Evolutionary conservation across 1,139 yeast species (phyloP).

Genomic region (Wickerhamiella infanticola): DNA sequence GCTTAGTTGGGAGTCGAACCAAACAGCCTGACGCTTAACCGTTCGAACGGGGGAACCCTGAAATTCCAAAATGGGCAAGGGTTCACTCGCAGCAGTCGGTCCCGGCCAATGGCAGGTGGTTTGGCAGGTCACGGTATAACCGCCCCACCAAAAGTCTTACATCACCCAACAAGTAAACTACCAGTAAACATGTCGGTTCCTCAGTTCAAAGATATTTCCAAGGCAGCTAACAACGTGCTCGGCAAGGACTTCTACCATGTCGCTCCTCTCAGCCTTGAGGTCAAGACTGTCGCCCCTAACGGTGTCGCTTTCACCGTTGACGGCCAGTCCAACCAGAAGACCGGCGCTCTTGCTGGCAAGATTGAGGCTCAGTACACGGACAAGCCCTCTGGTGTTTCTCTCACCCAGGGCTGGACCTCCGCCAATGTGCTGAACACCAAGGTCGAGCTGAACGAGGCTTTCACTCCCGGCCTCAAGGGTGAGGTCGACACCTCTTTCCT

Average conservation of each 20-base stretch:
- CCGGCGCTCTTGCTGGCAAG: slow-evolving; percentile 73
- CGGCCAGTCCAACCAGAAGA: slow-evolving; percentile 72
- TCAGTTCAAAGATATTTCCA: slow-evolving; percentile 21
- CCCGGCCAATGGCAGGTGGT: no score
- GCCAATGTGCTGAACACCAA: slow-evolving; percentile 86
- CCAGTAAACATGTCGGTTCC: slow-evolving; percentile 22
- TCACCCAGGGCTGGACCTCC: slow-evolving; percentile 97
- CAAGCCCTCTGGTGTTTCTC: slow-evolving; percentile 81
- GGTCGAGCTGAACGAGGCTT: slow-evolving; percentile 80
- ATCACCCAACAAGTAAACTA: no score
- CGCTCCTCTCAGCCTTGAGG: slow-evolving; percentile 74
- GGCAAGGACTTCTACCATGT: slow-evolving; percentile 87
- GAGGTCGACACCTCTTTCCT: slow-evolving; percentile 79
- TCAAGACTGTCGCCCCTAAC: slow-evolving; percentile 88
- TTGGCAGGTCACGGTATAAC: no score
- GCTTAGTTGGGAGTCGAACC: no score
- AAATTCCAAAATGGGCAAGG: no score
- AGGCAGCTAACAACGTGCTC: slow-evolving; percentile 57
- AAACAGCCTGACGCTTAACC: no score
- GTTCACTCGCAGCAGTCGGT: no score
- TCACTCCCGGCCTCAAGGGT: slow-evolving; percentile 91
- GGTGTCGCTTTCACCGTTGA: slow-evolving; percentile 91
- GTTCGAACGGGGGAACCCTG: no score
- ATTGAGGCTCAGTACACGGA: slow-evolving; percentile 88
- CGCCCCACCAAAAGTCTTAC: no score